Percentiles rank a stretch among this genome's conserved stretches.
These are phyloP conservation scores for Pythium dissotocum DNA, from an alignment of 352 stramenopile species.

Conservation along the genomic window DNA sequence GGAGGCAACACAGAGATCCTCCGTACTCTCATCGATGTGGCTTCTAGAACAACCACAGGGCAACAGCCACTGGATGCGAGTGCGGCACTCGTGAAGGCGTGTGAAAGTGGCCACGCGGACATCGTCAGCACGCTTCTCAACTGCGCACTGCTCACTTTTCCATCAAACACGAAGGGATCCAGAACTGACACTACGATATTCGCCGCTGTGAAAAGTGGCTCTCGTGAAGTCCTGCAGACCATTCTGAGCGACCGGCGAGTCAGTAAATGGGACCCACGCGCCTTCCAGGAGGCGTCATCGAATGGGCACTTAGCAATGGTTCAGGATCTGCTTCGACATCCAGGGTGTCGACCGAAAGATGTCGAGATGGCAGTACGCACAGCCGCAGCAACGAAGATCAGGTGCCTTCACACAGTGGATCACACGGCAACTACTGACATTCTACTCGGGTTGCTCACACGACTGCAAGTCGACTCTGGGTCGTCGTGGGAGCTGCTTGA, in stretches of 20 bases:
- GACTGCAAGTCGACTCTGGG: neutral
- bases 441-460: neutral
- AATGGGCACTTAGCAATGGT: slow-evolving; percentile 2
- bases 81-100: slow-evolving; percentile 5
- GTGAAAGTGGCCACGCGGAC: neutral
- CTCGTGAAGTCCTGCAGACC: neutral
- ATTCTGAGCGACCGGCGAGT: slow-evolving; percentile 13
- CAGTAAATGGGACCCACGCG: slow-evolving; percentile 17
- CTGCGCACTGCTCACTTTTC: neutral
- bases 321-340: slow-evolving; percentile 11
- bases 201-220: slow-evolving; percentile 10
- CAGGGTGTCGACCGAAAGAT: slow-evolving; percentile 13
- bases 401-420: neutral
- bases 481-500: slow-evolving; percentile 21
- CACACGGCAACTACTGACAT: neutral
- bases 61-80: neutral
- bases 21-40: neutral
- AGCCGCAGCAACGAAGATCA: neutral
- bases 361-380: slow-evolving; percentile 8
- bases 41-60: neutral
- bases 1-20: neutral
- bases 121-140: neutral
- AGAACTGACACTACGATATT: neutral
- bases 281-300: slow-evolving; percentile 14
- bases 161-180: neutral